A percentile compares a stretch with the other conserved stretches of the same genome.
These are phyloP conservation scores for Novymonas esmeraldas DNA, from an alignment of 208 protist species.

Conservation along the genomic window DNA sequence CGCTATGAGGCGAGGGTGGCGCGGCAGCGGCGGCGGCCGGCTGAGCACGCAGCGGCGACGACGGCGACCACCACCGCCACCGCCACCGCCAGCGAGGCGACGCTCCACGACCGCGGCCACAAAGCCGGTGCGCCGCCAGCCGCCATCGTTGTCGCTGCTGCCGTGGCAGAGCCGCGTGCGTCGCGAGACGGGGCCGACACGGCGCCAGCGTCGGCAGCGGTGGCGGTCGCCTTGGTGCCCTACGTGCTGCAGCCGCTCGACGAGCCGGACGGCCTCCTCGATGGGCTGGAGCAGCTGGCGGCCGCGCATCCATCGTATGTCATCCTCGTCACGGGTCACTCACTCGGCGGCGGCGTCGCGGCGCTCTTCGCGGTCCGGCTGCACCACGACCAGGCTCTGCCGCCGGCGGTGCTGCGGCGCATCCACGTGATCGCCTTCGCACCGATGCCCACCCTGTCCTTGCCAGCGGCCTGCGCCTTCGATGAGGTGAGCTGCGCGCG, in stretches of 20 bases:
- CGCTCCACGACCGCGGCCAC: too few species aligned
- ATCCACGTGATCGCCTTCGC: slow-evolving; percentile 62
- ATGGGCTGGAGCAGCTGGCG: slow-evolving; percentile 42
- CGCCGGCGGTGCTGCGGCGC: slow-evolving; percentile 32
- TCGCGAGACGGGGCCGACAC: too few species aligned
- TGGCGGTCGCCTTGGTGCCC: slow-evolving; percentile 9
- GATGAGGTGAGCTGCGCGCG: slow-evolving; percentile 31
- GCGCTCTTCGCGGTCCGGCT: slow-evolving; percentile 67
- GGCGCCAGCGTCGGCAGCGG: background rate
- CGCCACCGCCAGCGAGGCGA: background rate
- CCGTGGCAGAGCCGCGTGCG: too few species aligned
- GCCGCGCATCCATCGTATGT: slow-evolving; percentile 43
- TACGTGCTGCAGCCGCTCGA: slow-evolving; percentile 19
- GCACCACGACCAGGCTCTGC: slow-evolving; percentile 28
- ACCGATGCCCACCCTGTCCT: slow-evolving; percentile 64
- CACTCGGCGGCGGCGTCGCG: slow-evolving; percentile 66
- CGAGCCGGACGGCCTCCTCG: slow-evolving; percentile 36
- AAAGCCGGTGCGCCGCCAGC: too few species aligned
- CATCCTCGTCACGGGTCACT: slow-evolving; percentile 75
- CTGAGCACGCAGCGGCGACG: background rate
- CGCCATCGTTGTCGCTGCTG: too few species aligned
- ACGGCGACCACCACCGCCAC: background rate
- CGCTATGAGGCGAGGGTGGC: background rate
- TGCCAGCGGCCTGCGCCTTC: slow-evolving; percentile 43
- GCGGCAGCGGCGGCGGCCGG: background rate